Evolutionary conservation across 805 yeast species (phyloP), one percentile per base, ranked within the genome.

Genomic region (Wickerhamiella siamensis): DNA sequence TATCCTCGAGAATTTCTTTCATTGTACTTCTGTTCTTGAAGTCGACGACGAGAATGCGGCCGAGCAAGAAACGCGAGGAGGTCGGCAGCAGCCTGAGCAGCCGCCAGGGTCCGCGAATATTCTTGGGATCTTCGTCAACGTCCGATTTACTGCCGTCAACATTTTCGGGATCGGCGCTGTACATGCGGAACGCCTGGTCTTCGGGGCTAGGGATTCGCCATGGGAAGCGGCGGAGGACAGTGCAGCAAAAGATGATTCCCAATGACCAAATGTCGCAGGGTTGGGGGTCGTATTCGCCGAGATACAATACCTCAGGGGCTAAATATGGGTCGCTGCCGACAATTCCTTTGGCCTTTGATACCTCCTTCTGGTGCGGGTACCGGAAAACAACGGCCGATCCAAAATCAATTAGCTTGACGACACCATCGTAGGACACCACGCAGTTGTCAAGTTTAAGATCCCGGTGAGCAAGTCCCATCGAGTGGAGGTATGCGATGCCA

Each of bases 281-380:
- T 40, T 91, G 72, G 16, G 96, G 91, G 58, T 88, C 95, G 59
- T 88, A 88, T 18, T 59, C 59, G 33, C 54, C 48, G 41, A 63
- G 62, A 17, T 63, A 56, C 43, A 88, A 69, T 34, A 88, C 87
- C 59, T 88, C 98, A 0, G 97, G 97, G 0, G 96, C 91, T 47
- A 88, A 64, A 56, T 88, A 88, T 2, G 98, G 97, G 60, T 88
- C 98, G 2, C 94, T 81, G 14, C 98, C 98, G 10, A 88, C 94
- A 18, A 88, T 72, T 14, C 97, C 97, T 33, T 72, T 69, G 0
- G 95, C 86, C 44, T 69, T 65, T 15, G 80, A 74, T 18, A 75
- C 69, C 42, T 69, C 72, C 5, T 60, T 58, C 41, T 71, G 74
- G 48, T 70, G 75, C 5, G 79, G 77, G 53, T 77, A 77, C 46